Base-by-base conservation (phyloP, 1,284 basidiomycete genomes). In the Sphaerobolus stellatus region DNA sequence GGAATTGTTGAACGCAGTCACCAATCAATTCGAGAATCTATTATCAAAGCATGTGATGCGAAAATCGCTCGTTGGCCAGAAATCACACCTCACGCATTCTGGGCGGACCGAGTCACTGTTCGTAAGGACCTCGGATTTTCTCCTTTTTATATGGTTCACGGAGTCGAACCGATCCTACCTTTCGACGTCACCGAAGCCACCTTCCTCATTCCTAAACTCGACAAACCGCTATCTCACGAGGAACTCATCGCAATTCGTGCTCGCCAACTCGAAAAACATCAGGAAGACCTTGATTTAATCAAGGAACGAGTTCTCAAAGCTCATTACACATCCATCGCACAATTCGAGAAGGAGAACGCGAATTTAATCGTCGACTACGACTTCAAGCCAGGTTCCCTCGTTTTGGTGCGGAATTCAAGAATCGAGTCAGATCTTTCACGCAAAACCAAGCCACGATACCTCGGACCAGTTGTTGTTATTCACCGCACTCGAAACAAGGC, bases 151-250 rank as follows among this genome's bases (percentile, higher is more conserved):
- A 64, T 66, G 5, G 66, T 64, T 0, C 68, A 67, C 16, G 73
- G 77, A 0, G 59, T 66, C 0, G 63, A 76, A 5, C 76, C 72
- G 0, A 44, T 74, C 1, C 59, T 78, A 5, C 74, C 74, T 0
- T 63, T 77, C 8, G 71, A 77, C 44, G 58, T 78, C 8, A 47
- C 61, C 0, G 68, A 78, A 61, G 75, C 74, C 0, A 76, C 70
- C 0, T 78, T 64, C 34, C 63, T 75, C 0, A 36, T 65, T 0
- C 65, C 65, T 0, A 29, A 61, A 0, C 63, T 64, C 1, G 49
- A 60, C 3, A 18, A 54, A 0, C 31, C 58, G 1, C 53, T 75
- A 0, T 45, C 59, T 0, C 59, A 61, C 0, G 58, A 52, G 1
- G 67, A 68, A 5, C 55, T 72, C 1, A 30, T 73, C 1, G 61